Evolutionary conservation across 768 basidiomycete genomes (phyloP).

Genomic region (Porphyrellus cyaneotinctus): DNA sequence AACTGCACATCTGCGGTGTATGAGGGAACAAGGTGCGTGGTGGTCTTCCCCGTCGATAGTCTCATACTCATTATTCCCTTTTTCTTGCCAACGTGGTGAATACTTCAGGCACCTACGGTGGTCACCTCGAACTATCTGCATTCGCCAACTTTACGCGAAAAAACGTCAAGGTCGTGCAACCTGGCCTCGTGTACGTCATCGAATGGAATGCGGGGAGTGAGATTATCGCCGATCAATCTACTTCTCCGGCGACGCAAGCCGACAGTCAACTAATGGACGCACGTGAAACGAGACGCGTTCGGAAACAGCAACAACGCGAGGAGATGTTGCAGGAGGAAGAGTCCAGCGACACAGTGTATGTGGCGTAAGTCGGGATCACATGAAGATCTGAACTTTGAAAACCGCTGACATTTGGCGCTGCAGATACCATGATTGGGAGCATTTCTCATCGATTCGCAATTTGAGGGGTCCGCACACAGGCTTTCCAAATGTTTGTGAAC

Average conservation of each 20-base stretch:
- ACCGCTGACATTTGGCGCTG: slow-evolving; percentile 9
- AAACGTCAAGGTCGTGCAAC: slow-evolving; percentile 90
- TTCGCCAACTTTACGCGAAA: slow-evolving; percentile 77
- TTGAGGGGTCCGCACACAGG: slow-evolving; percentile 79
- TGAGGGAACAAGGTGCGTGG: slow-evolving; percentile 69
- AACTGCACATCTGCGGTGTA: slow-evolving; percentile 66
- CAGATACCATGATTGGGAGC: slow-evolving; percentile 93
- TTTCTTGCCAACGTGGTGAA: slow-evolving; percentile 10
- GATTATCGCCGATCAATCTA: slow-evolving; percentile 25
- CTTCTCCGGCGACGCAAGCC: slow-evolving; percentile 26
- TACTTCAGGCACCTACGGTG: slow-evolving; percentile 75
- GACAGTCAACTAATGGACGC: slow-evolving; percentile 28
- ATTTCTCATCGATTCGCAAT: slow-evolving; percentile 91
- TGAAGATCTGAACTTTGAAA: background rate
- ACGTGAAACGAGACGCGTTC: slow-evolving; percentile 42
- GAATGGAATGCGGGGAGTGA: slow-evolving; percentile 69
- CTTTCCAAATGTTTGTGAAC: slow-evolving; percentile 60
- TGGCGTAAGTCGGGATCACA: slow-evolving; percentile 61
- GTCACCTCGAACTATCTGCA: slow-evolving; percentile 89
- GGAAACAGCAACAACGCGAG: slow-evolving; percentile 36
- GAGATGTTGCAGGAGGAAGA: slow-evolving; percentile 20
- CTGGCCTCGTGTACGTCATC: slow-evolving; percentile 87
- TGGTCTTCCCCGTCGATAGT: background rate
- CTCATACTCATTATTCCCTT: slow-evolving; percentile 9
- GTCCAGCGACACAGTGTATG: slow-evolving; percentile 57